Evolutionary conservation across 169 alveolate species (phyloP), one percentile per base, ranked within the genome.

Genomic region (Plasmodium blacklocki): DNA sequence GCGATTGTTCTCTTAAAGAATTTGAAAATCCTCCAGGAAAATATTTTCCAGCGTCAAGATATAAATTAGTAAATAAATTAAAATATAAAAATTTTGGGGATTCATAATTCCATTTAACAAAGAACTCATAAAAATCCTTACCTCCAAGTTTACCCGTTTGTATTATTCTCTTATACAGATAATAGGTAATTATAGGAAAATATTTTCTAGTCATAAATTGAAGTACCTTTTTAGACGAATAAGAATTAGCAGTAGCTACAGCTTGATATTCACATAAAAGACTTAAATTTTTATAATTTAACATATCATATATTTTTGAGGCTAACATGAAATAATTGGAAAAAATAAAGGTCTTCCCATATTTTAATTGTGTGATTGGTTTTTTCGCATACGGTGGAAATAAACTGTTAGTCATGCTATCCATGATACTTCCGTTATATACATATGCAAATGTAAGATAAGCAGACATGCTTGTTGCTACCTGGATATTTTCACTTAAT

Each of bases 181-280:
- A n/a, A n/a, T n/a, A n/a, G n/a, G n/a, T n/a, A n/a, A n/a, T n/a
- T n/a, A n/a, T n/a, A n/a, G 47, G 78, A 1, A 78, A 2, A 78
- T 15, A 78, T 58, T 78, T 78, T 52, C 64, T 78, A 43, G 52
- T 71, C 18, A 76, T 47, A n/a, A 64, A 76, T 26, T 76, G 62
- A 18, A 14, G 2, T 11, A 64, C 8, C 21, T 29, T 64, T 9
- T 64, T 14, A 14, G 23, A 1, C 0, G 54, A 64, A 11, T 29
- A 64, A 64, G 29, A 32, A 26, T 64, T 23, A 19, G 89, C 59
- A 64, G 71, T 66, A 0, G 74, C 52, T 58, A 76, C 15, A 11
- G 89, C 73, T 64, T 76, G 89, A 50, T 76, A 45, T 12, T 76
- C 89, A 56, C 89, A 76, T 9, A 76, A 50, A 9, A 15, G 11